These are phyloP conservation scores for Neophaeococcomyces mojaviensis DNA, from an alignment of 2,329 filamentous ascomycete genomes.

Conservation along the genomic window DNA sequence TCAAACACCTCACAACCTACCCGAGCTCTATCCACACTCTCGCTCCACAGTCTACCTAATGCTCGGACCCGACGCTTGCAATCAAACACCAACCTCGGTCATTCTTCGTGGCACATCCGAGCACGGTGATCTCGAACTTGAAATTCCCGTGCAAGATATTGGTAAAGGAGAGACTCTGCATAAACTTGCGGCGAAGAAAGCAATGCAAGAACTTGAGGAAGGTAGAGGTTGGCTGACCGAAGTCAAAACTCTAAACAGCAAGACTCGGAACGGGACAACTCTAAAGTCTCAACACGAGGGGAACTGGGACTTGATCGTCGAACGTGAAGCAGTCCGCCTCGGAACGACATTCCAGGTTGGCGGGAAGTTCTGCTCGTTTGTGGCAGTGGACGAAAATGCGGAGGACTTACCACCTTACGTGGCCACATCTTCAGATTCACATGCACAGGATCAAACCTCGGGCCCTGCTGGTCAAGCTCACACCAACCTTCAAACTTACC, in stretches of 20 bases:
- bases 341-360: conserved; percentile 60
- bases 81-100: conserved; percentile 47
- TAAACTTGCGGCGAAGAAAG: conserved; percentile 62
- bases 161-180: conserved; percentile 52
- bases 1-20: conserved; percentile 57
- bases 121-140: conserved; percentile 54
- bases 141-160: conserved; percentile 53
- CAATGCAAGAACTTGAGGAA: conserved; percentile 62
- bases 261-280: conserved; percentile 19
- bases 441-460: conserved; percentile 18
- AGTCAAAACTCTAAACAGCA: conserved; percentile 39
- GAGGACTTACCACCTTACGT: not conserved
- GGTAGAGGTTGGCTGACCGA: conserved; percentile 58
- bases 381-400: conserved; percentile 50
- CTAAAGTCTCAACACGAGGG: conserved; percentile 43
- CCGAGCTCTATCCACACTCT: conserved; percentile 59
- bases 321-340: conserved; percentile 58
- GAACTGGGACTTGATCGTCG: conserved; percentile 53
- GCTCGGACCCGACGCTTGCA: conserved; percentile 45
- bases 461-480: not conserved
- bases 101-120: conserved; percentile 50
- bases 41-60: conserved; percentile 60
- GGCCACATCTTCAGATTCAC: too few species aligned
- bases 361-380: conserved; percentile 65
- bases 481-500: not conserved